These are phyloP conservation scores for Hirsutella minnesotensis DNA, from an alignment of 2,329 filamentous ascomycete species.

Conservation along the genomic window DNA sequence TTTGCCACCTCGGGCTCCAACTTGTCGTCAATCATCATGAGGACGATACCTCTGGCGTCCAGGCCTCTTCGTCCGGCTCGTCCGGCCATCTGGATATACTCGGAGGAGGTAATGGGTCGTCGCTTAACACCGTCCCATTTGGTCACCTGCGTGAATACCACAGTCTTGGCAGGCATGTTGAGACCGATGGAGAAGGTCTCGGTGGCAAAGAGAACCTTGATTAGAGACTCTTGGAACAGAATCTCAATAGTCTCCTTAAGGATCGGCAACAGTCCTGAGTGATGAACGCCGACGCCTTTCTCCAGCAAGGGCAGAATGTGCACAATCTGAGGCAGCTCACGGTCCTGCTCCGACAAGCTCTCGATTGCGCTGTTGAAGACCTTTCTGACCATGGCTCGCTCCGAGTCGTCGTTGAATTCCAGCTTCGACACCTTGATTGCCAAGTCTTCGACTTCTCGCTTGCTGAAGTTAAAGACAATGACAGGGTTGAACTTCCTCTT, in stretches of 20 bases:
- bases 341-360: slow-evolving; percentile 84
- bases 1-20: slow-evolving; percentile 93
- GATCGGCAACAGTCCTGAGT: slow-evolving; percentile 88
- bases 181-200: slow-evolving; percentile 98
- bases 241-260: slow-evolving; percentile 98
- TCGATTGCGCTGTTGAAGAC: slow-evolving; percentile 92
- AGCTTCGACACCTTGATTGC: slow-evolving; percentile 78
- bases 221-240: slow-evolving; percentile 91
- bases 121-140: slow-evolving; percentile 82
- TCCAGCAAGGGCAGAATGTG: slow-evolving; percentile 82
- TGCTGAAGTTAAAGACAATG: slow-evolving; percentile 99
- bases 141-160: slow-evolving; percentile 93
- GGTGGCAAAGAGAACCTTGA: slow-evolving; percentile 95
- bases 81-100: slow-evolving; percentile 98
- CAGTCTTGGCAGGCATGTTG: slow-evolving; percentile 98
- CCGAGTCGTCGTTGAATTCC: slow-evolving; percentile 91
- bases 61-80: slow-evolving; percentile 93
- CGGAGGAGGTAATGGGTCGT: slow-evolving; percentile 81
- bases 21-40: slow-evolving; percentile 98
- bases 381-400: slow-evolving; percentile 87
- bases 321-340: slow-evolving; percentile 75
- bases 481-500: slow-evolving; percentile 94
- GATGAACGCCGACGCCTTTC: slow-evolving; percentile 91
- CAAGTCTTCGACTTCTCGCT: slow-evolving; percentile 86
- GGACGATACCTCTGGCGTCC: slow-evolving; percentile 94